phyloP scores from a whole-genome alignment of 1,139 yeast species.

The Yamadazyma sp. region DNA sequence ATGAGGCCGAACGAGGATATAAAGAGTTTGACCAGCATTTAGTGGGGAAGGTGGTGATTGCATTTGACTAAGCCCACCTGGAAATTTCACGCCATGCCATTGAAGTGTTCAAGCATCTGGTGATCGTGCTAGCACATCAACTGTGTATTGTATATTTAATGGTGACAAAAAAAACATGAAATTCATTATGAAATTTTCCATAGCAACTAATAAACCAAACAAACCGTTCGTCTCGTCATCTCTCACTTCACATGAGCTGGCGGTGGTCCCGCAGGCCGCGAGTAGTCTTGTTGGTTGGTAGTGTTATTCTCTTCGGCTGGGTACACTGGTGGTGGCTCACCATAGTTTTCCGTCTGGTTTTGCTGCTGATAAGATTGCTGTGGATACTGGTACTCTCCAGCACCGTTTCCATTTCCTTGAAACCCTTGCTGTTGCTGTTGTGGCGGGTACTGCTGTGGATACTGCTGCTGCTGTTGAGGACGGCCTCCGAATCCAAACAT shows the following conservation, averaged over 20 bases:
- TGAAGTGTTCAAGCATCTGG: not conserved
- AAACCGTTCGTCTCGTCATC: too few relatives aligned
- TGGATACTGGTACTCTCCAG: constrained; percentile 2
- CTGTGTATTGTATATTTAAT: not conserved
- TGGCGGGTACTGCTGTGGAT: constrained; percentile 6
- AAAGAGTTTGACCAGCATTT: constrained; percentile 52
- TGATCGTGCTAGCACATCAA: too few relatives aligned
- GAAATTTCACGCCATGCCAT: too few relatives aligned
- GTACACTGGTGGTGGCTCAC: constrained; percentile 17
- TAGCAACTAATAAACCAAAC: not conserved
- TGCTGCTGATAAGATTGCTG: constrained; percentile 8
- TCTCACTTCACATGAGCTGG: constrained; percentile 16
- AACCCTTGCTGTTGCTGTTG: constrained; percentile 1
- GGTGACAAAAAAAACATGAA: not conserved
- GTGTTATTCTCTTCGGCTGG: constrained; percentile 10
- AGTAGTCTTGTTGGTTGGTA: not conserved
- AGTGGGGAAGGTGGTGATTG: constrained; percentile 58
- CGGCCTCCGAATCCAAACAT: constrained; percentile 5
- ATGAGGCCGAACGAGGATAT: constrained; percentile 48
- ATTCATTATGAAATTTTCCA: not conserved
- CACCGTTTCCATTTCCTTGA: constrained; percentile 3
- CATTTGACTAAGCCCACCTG: constrained; percentile 9
- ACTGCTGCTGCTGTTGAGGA: constrained; percentile 6
- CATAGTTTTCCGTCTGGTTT: constrained; percentile 9
- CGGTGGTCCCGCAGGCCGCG: constrained; percentile 17